Percentiles rank a stretch among this genome's conserved stretches.
Conservation (phyloP, 2,329 filamentous ascomycete genomes). For the Penicillium sp. region DNA sequence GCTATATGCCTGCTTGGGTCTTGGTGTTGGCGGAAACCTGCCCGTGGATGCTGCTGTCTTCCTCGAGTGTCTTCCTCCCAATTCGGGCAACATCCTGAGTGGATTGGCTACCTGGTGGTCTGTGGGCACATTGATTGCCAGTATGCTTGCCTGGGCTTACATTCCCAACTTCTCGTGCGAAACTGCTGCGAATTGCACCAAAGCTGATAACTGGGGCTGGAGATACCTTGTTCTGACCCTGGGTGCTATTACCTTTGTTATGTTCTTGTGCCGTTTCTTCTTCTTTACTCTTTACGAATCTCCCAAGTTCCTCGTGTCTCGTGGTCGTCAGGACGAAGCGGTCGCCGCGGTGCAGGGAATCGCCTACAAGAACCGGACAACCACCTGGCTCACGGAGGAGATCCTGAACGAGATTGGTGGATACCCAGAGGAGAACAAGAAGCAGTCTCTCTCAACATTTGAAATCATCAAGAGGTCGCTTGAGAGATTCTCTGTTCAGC, state of each 20-base stretch:
- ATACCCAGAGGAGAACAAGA: constrained; percentile 42
- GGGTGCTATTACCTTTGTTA: constrained; percentile 66
- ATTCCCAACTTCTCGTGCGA: constrained; percentile 64
- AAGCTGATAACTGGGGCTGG: constrained; percentile 65
- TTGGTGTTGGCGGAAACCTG: constrained; percentile 68
- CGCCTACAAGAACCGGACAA: constrained; percentile 65
- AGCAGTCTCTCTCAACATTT: constrained; percentile 40
- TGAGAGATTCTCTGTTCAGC: constrained; percentile 64
- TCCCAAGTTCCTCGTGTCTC: constrained; percentile 75
- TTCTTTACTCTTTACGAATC: constrained; percentile 77
- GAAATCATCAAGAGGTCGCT: constrained; percentile 61
- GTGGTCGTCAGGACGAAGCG: constrained; percentile 73
- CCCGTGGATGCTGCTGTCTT: constrained; percentile 58
- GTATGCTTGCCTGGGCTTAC: constrained; percentile 67
- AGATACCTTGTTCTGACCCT: constrained; percentile 67
- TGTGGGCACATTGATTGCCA: constrained; percentile 70
- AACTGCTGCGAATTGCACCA: constrained; percentile 32
- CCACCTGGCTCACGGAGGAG: constrained; percentile 74
- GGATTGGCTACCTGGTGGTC: constrained; percentile 87
- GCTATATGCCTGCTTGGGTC: constrained; percentile 60
- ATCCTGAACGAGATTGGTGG: constrained; percentile 57
- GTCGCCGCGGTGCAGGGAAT: constrained; percentile 77
- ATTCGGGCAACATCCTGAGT: constrained; percentile 70
- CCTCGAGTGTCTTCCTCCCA: constrained; percentile 76
- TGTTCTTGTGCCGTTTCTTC: constrained; percentile 74